Base-by-base conservation (phyloP, 192 early-diverging fungal genomes). In the Mortierella alpina region DNA sequence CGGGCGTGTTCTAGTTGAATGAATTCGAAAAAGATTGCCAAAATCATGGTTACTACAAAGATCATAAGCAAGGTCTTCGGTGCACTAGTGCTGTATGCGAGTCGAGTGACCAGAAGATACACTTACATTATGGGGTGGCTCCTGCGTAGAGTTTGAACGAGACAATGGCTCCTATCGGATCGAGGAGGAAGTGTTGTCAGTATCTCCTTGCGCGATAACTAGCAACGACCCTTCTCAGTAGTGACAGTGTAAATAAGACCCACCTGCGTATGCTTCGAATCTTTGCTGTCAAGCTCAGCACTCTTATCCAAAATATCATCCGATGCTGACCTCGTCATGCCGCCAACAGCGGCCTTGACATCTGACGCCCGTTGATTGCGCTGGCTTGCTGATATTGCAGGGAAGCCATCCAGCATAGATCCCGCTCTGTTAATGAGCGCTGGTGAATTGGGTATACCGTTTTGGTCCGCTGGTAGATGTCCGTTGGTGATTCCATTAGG, bases 271-370 rank as follows among this genome's bases (percentile, higher is more conserved):
- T 18, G 13, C 7, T 15, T 20, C 9, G 54, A 15, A 20, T 55
- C 54, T 55, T 55, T 55, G 54, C 8, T 8, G 48, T 55, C 18
- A 7, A 50, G 12, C 2, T 68, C 66, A 20, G 5, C 53, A 31
- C 11, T 40, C 23, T 17, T 68, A 68, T 68, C 66, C 22, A 68
- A 44, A n/a, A 68, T 68, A 6, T 56, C 55, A 5, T 68, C 66
- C n/a, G 68, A 70, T 8, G 42, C 58, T 31, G 68, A 70, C 20
- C 68, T 39, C 4, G 68, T 59, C 68, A 70, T 70, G 4, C 68
- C 68, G 6, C 59, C 59, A 6, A 52, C 66, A 31, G 66, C 11
- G 40, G 66, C 8, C 58, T n/a, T 6, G 53, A 23, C 8, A 7
- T 6, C 41, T 67, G 65, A 9, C 14, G 49, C 15, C 50, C 52